These are phyloP conservation scores for Lepraria neglecta DNA, from an alignment of 495 filamentous ascomycete genomes.

Conservation along the genomic window DNA sequence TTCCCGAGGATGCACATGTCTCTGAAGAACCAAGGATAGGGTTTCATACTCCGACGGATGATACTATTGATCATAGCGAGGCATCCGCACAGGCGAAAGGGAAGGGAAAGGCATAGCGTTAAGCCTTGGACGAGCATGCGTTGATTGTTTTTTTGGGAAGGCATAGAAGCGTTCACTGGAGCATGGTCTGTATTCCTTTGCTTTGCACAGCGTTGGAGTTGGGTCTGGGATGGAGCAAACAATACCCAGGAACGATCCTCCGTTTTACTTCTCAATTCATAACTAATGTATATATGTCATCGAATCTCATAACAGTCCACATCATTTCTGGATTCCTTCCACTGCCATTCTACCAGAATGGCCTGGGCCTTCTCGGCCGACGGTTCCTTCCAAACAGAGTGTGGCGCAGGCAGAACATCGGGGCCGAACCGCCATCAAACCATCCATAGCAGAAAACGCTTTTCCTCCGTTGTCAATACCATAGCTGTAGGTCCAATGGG, in stretches of 20 bases:
- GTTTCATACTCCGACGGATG: conserved; percentile 9
- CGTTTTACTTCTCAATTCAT: not conserved
- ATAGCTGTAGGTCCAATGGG: conserved; percentile 24
- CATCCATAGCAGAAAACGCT: too few species aligned
- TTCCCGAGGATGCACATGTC: conserved; percentile 43
- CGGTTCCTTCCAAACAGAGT: not conserved
- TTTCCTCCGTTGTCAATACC: conserved; percentile 3
- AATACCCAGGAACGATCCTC: not conserved
- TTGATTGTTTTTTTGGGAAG: not conserved
- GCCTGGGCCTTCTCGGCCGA: not conserved
- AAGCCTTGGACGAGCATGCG: not conserved
- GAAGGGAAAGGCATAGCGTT: conserved; percentile 23
- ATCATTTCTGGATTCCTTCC: not conserved
- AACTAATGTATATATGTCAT: not conserved
- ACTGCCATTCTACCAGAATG: not conserved
- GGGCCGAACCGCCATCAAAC: not conserved
- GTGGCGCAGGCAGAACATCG: conserved; percentile 1
- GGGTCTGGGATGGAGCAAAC: not conserved
- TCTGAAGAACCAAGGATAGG: conserved; percentile 22
- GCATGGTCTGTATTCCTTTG: not conserved
- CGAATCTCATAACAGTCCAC: not conserved
- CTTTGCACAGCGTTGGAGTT: conserved; percentile 18
- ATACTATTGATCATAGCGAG: conserved; percentile 8
- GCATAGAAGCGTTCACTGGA: not conserved
- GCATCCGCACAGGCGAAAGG: conserved; percentile 23